Base-by-base conservation (phyloP, 805 yeast genomes). In the Torulaspora quercuum region DNA sequence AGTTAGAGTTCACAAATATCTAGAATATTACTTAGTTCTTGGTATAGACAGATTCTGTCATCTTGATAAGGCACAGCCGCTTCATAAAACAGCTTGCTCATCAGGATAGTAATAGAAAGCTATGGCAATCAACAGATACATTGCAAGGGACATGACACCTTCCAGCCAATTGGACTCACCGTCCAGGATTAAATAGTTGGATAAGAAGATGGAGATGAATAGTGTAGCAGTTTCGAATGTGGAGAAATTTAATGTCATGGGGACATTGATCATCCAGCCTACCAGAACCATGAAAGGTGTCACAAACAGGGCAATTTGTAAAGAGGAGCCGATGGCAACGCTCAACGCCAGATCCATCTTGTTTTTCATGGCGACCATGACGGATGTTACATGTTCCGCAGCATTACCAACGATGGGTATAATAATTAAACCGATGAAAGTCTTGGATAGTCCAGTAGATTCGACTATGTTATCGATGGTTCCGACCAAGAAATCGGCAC, bases 391-490 rank as follows among this genome's bases (percentile, higher is more conserved):
- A 63, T 92, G 98, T 63, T 92, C 98, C 8, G 97, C 97, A 3
- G 98, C 98, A 55, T 92, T 92, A 39, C 97, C 98, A 17, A 92
- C 97, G 45, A 92, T 90, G 25, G 98, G 98, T 45, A 92, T 82
- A 29, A 92, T 78, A 50, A 92, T 82, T 49, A 92, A 70, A 59
- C 97, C 97, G 53, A 92, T 87, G 53, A 92, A 92, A 0, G 97
- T 88, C 73, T 90, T 89, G 28, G 95, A 84, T 37, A 92, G 70
- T 3, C 95, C 95, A 2, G 95, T 78, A 19, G 78, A 66, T 41
- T 69, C 84, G 23, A 92, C 97, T 46, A 90, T 77, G 39, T 76
- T 82, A 64, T 92, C 97, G 53, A 92, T 92, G 14, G 95, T 82
- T 17, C 94, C 92, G 34, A 92, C 98, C 42, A 92, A 73, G 63